Percentiles rank a stretch among this genome's conserved stretches.
phyloP scores from a whole-genome alignment of 139 green algal genomes.

The Bryopsis sp. region DNA sequence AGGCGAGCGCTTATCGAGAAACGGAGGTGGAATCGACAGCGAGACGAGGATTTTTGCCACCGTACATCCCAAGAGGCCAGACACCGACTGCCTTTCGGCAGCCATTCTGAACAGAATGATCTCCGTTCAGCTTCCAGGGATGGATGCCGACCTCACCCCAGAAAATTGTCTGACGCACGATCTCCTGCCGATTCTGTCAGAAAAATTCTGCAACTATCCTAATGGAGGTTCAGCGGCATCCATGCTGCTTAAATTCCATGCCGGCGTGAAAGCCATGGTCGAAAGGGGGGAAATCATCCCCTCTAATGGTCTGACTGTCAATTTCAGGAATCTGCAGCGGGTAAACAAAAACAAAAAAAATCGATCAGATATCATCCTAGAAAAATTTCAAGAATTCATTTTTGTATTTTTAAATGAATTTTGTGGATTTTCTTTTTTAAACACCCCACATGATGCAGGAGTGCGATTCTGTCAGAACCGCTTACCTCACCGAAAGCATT shows the following conservation, averaged over 20 bases:
- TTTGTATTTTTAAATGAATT: too few species aligned
- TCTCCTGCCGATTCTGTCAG: slow-evolving; percentile 18
- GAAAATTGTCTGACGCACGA: slow-evolving; percentile 21
- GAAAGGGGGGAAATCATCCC: neutral
- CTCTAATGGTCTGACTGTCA: neutral
- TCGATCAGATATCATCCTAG: too few species aligned
- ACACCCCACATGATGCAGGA: too few species aligned
- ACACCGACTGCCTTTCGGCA: slow-evolving; percentile 22
- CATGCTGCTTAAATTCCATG: slow-evolving; percentile 22
- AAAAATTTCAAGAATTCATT: too few species aligned
- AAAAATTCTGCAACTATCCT: slow-evolving; percentile 6
- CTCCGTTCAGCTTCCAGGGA: slow-evolving; percentile 18
- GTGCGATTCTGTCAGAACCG: too few species aligned
- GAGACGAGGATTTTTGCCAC: slow-evolving; percentile 26
- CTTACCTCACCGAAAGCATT: too few species aligned
- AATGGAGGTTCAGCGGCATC: slow-evolving; percentile 21
- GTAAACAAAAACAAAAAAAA: too few species aligned
- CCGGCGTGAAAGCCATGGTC: neutral
- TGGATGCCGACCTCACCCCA: slow-evolving; percentile 22
- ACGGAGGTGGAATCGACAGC: slow-evolving; percentile 23
- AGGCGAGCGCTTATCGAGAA: too few species aligned
- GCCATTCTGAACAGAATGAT: slow-evolving; percentile 33
- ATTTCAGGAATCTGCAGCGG: neutral
- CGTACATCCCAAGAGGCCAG: slow-evolving; percentile 15
- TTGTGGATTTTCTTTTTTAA: too few species aligned